Evolutionary conservation across 441 rosid species (phyloP).

Genomic region (Adansonia gregorii): DNA sequence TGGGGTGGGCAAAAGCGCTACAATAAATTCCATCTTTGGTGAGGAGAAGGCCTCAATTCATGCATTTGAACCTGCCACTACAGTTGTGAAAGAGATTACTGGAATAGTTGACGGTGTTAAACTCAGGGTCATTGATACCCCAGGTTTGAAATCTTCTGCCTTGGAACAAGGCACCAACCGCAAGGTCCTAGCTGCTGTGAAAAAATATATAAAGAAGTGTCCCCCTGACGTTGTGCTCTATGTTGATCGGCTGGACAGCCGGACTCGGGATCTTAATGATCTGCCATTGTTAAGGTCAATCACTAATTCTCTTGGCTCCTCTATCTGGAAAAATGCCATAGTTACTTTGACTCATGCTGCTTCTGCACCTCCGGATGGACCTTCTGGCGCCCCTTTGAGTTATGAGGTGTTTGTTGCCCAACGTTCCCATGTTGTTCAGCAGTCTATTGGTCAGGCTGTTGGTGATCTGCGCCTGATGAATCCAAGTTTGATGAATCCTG

Average conservation of each 20-base stretch:
- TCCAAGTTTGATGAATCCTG: constrained; percentile 90
- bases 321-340: constrained; percentile 83
- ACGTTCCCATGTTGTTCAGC: constrained; percentile 90
- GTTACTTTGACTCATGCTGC: constrained; percentile 91
- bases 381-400: constrained; percentile 84
- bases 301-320: constrained; percentile 65
- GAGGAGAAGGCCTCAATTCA: constrained; percentile 63
- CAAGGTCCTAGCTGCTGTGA: constrained; percentile 63
- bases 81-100: constrained; percentile 62
- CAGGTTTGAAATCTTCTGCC: constrained; percentile 77
- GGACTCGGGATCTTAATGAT: constrained; percentile 78
- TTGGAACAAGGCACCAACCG: constrained; percentile 74
- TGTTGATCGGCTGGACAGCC: constrained; percentile 87
- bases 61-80: constrained; percentile 79
- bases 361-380: constrained; percentile 96
- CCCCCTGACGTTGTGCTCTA: constrained; percentile 91
- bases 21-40: constrained; percentile 81
- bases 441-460: constrained; percentile 87
- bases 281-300: constrained; percentile 74
- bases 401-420: constrained; percentile 90
- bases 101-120: constrained; percentile 76
- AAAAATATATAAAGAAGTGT: constrained; percentile 63
- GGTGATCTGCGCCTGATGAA: constrained; percentile 89
- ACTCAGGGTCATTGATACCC: constrained; percentile 75
- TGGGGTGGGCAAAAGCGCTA: constrained; percentile 97